A percentile compares a stretch with the other conserved stretches of the same genome.
These are phyloP conservation scores for Metschnikowia peoriensis DNA, from an alignment of 805 yeast species.

Conservation along the genomic window DNA sequence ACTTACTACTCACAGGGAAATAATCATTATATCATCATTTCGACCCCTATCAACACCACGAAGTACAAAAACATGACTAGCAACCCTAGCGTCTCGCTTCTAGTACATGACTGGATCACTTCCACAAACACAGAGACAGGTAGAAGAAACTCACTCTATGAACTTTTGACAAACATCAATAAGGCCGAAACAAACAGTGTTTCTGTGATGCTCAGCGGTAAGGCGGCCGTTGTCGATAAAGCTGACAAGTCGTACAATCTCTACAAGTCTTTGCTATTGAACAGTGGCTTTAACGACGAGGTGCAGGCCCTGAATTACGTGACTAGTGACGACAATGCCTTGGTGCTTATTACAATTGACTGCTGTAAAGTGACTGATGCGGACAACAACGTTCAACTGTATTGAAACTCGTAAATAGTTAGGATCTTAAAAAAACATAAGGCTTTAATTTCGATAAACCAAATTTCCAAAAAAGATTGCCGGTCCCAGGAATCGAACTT, in stretches of 20 bases:
- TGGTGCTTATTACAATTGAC: constrained; percentile 62
- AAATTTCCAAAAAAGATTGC: constrained; percentile 37
- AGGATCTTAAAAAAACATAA: not conserved
- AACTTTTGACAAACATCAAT: constrained; percentile 71
- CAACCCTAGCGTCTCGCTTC: constrained; percentile 77
- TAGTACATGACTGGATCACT: constrained; percentile 90
- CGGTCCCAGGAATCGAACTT: constrained; percentile 73
- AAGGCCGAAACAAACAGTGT: constrained; percentile 71
- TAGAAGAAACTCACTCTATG: constrained; percentile 33
- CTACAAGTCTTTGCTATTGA: constrained; percentile 60
- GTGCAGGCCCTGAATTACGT: constrained; percentile 53
- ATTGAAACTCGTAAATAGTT: not conserved
- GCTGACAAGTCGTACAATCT: constrained; percentile 50
- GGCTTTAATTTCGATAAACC: not conserved
- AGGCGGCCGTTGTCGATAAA: constrained; percentile 50
- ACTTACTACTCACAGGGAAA: constrained; percentile 51
- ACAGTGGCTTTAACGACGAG: constrained; percentile 66
- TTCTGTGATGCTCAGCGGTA: constrained; percentile 79
- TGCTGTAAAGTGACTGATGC: constrained; percentile 79
- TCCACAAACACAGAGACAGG: constrained; percentile 40
- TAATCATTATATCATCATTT: constrained; percentile 58
- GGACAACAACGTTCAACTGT: constrained; percentile 53
- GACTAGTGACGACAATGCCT: constrained; percentile 53
- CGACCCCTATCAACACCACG: constrained; percentile 69
- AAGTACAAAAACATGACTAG: constrained; percentile 66